phyloP scores from a whole-genome alignment of 257 asterid species.

The Solanum medicagineum region DNA sequence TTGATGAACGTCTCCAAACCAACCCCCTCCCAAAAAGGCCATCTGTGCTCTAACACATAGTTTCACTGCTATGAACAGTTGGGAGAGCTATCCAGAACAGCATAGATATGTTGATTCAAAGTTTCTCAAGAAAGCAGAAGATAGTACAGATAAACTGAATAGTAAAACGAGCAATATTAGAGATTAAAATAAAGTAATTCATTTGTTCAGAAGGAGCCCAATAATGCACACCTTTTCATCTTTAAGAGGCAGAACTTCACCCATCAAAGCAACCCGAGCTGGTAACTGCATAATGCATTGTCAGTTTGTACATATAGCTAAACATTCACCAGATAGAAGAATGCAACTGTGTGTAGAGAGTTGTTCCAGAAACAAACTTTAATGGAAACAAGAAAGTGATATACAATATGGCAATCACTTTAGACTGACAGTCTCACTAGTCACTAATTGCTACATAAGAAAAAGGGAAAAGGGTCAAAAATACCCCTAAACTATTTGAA shows the following conservation, averaged over 20 bases:
- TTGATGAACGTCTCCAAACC: background rate
- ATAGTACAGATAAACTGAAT: background rate
- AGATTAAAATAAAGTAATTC: background rate
- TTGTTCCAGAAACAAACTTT: background rate
- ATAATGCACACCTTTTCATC: constrained; percentile 49
- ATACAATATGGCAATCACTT: background rate
- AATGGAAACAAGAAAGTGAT: background rate
- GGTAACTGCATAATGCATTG: constrained; percentile 46
- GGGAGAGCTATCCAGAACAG: background rate
- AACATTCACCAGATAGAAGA: background rate
- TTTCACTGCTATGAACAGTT: background rate
- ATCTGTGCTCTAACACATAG: background rate
- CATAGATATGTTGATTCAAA: background rate
- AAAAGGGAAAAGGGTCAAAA: background rate
- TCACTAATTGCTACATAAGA: background rate
- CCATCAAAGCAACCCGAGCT: constrained; percentile 77
- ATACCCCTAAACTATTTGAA: too few relatives aligned
- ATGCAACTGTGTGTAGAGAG: background rate
- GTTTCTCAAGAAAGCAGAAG: background rate
- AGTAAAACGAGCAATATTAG: background rate
- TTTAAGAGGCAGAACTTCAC: constrained; percentile 56
- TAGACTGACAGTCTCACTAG: background rate
- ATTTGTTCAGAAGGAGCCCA: background rate
- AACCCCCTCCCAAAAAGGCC: background rate
- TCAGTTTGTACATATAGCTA: background rate